Conservation (phyloP, 768 basidiomycete genomes). For the Amanita molliuscula region DNA sequence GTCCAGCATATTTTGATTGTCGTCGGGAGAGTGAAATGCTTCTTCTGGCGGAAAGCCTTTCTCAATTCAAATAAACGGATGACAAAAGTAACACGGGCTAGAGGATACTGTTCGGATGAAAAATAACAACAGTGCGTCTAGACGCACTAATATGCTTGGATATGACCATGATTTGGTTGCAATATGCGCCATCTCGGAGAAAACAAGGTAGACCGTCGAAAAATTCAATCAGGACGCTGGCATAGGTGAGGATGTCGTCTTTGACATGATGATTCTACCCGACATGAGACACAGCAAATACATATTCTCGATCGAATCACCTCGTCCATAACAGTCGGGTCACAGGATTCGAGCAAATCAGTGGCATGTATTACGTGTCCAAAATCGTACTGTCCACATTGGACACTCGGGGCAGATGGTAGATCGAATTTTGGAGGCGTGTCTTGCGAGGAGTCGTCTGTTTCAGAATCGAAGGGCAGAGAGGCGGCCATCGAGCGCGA, state of each 20-base stretch:
- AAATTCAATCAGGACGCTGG: neutral
- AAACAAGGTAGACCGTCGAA: neutral
- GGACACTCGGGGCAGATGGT: neutral
- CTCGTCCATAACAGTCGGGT: neutral
- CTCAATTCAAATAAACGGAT: constrained; percentile 42
- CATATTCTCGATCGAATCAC: neutral
- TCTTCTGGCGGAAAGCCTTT: constrained; percentile 25
- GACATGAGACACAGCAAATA: neutral
- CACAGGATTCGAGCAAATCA: neutral
- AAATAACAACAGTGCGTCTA: neutral
- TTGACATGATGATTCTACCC: neutral
- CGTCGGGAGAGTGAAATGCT: neutral
- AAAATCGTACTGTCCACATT: neutral
- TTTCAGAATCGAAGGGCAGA: constrained; percentile 29
- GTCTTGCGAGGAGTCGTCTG: constrained; percentile 16
- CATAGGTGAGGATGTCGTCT: neutral
- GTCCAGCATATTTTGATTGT: constrained; percentile 50
- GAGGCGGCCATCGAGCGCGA: neutral
- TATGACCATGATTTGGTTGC: neutral
- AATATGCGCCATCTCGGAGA: neutral
- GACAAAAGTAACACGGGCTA: constrained; percentile 22
- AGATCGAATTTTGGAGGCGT: neutral
- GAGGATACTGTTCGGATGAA: neutral
- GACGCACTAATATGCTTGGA: constrained; percentile 9
- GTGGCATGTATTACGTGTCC: neutral